Base-by-base conservation (phyloP, 345 rosid genomes). In the Citrus sinensis region DNA sequence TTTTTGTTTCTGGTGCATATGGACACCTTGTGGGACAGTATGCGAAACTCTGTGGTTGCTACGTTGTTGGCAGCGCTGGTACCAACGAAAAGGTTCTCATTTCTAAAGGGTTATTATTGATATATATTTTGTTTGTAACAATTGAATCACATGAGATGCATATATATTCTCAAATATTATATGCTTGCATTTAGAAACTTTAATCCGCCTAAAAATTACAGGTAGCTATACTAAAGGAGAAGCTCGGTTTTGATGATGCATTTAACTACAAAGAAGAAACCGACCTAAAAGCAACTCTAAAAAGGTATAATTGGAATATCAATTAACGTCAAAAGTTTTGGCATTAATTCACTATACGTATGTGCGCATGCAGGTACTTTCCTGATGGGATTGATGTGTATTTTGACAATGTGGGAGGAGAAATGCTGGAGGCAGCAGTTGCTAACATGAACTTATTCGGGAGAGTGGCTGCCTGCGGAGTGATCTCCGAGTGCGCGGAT, bases 391-490 rank as follows among this genome's bases (percentile, higher is more conserved):
- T 89, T 6, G 90, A 88, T 56, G 78, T 89, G 58, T 91, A 89
- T 73, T 91, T 89, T 54, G 94, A 91, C 90, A 87, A 87, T 4
- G 89, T 88, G 17, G 91, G 90, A 40, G 84, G 29, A 16, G 84
- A 87, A 35, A 91, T 89, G 87, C 88, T 46, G 71, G 89, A 84
- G 69, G 89, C 89, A 1, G 90, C 87, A 34, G 35, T 34, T 34
- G 35, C 35, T 34, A 34, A 5, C 35, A 34, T 5, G 35, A 34
- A 34, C 35, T 34, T 5, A 25, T 78, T 54, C 65, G 89, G 94
- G 0, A 83, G 89, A 71, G 83, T 88, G 27, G 89, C 88, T 2
- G 82, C 80, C 4, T 88, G 90, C 37, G 94, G 92, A 13, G 87
- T 76, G 4, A 89, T 89, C 5, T 81, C 92, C 0, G 87, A 89